Evolutionary conservation across 768 basidiomycete species (phyloP), one percentile per base, ranked within the genome.

Genomic region (Amanita phalloides): DNA sequence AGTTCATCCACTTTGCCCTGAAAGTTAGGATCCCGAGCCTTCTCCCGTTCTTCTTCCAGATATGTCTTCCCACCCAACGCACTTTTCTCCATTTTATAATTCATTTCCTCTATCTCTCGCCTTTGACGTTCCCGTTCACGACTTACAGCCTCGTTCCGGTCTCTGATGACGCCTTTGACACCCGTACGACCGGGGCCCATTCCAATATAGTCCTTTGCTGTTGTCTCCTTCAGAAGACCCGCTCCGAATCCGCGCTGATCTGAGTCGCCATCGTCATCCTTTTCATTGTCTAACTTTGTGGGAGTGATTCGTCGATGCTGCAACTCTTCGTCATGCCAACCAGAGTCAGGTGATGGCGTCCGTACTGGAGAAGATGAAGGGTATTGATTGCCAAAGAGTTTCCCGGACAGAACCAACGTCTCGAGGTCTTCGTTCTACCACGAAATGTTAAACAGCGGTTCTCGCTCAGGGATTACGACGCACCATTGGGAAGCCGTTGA

Each of bases 141-240:
- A 46, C 70, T 65, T 21, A 69, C 73, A 3, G 86, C 86, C 60
- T 92, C 90, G 53, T 81, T 72, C 28, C 79, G 75, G 66, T 92
- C 90, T 25, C 88, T 77, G 52, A 92, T 86, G 53, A 92, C 90
- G 23, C 90, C 89, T 58, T 92, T 92, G 44, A 91, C 90, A 20
- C 90, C 90, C 4, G 90, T 92, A 25, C 90, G 74, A 3, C 89
- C 89, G 8, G 86, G 86, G 3, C 84, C 86, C 84, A 90, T 86
- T 7, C 90, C 87, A 46, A 90, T 88, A 10, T 82, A 81, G 50
- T 84, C 79, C 7, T 59, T 45, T 23, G 59, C 55, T 13, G 56
- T 50, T 45, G 69, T 61, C 54, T 67, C 65, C 6, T 60, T 56
- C 32, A 60, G 56, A 51, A 38, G 36, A 9, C 64, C 63, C 30